Base-by-base conservation (phyloP, 768 basidiomycete genomes). In the Boletus vermiculosoides region DNA sequence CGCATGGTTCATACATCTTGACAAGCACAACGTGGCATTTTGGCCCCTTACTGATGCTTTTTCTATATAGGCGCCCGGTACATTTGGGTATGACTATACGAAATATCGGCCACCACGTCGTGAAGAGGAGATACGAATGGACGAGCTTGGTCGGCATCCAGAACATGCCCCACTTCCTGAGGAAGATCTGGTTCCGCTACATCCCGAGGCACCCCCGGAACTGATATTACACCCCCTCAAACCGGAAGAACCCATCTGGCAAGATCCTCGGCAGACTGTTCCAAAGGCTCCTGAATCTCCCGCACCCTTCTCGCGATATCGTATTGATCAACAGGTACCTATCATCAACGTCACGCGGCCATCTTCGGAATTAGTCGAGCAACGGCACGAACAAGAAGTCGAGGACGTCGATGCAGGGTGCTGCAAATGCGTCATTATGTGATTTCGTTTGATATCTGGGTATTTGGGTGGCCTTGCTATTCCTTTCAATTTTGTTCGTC, bases 381-480 rank as follows among this genome's bases (percentile, higher is more conserved):
- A 63, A 45, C 61, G 63, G 45, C 75, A 52, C 52, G 62, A 63
- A 50, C 70, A 64, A 42, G 61, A 66, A 39, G 73, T 74, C 12
- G 81, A 84, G 34, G 82, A 86, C 8, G 80, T 79, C 15, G 69
- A 65, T 2, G 76, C 71, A 33, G 81, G 77, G 31, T 92, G 90
- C 68, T 92, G 90, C 78, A 88, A 86, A 74, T 92, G 90, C 74
- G 74, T 89, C 63, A 80, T 92, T 70, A 92, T 92, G 90, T 92
- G 83, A 90, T 72, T 59, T 52, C 53, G 49, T 53, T 18, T 45
- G 57, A 54, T 59, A 54, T 63, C 44, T 30, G 59, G 61, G 50
- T 60, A 60, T 62, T 50, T 57, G 59, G 52, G 53, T 74, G 64
- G 45, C 39, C 45, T 49, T 63, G 60, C 66, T 69, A 54, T 65